Conservation (phyloP, 441 rosid genomes). For the Arabidopsis hybrid region DNA sequence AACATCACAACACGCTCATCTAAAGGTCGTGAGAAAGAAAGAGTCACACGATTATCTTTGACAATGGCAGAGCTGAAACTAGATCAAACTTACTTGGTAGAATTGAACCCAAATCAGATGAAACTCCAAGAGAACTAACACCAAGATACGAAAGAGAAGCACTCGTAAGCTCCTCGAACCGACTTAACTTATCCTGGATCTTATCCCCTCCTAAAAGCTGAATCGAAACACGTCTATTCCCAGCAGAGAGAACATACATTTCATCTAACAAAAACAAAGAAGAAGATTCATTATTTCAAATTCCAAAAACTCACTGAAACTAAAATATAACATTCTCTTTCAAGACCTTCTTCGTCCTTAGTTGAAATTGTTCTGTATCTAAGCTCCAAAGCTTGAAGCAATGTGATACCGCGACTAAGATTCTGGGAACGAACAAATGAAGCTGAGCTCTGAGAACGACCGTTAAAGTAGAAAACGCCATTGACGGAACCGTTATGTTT, state of each 20-base stretch:
- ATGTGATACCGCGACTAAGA: constrained; percentile 67
- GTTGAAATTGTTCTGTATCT: constrained; percentile 68
- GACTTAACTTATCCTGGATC: constrained; percentile 80
- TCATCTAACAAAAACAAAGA: constrained; percentile 61
- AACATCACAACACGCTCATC: not conserved
- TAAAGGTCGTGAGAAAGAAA: not conserved
- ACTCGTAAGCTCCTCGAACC: constrained; percentile 73
- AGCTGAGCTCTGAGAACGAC: constrained; percentile 63
- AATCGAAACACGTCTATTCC: constrained; percentile 77
- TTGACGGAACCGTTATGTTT: constrained; percentile 83
- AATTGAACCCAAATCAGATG: constrained; percentile 51
- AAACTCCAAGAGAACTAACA: constrained; percentile 67
- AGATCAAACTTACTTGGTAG: constrained; percentile 64
- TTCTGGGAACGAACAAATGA: constrained; percentile 74
- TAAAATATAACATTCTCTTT: not conserved
- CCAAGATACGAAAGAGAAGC: constrained; percentile 81
- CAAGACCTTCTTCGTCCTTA: constrained; percentile 73
- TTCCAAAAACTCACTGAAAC: not conserved
- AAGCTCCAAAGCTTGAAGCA: constrained; percentile 70
- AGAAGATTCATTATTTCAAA: not conserved
- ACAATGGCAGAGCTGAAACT: constrained; percentile 1
- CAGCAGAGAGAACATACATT: constrained; percentile 91
- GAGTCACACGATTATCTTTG: not conserved
- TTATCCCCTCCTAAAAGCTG: constrained; percentile 81
- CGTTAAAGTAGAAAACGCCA: constrained; percentile 72